Evolutionary conservation across 129 eudicot species (phyloP), one percentile per base, ranked within the genome.

Genomic region (Chrysanthemum makinoi): DNA sequence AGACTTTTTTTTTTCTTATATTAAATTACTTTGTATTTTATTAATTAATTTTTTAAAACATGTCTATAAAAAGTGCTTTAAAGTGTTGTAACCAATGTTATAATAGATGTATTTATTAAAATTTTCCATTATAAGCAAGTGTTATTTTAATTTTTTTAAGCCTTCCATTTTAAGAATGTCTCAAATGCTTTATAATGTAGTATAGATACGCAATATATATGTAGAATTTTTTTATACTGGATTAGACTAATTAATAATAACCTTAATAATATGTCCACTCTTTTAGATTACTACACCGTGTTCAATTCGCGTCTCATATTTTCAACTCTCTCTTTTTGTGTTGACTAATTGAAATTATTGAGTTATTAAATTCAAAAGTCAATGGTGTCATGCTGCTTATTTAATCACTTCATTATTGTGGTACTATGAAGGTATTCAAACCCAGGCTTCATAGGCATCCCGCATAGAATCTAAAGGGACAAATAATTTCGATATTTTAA

Each of bases 361-460:
- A 33, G n/a, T 62, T 13, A 28, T 33, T 62, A 6, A 28, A 3
- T 22, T 62, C 18, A 14, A 30, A 62, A 0, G 7, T 33, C 6
- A 30, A 2, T 33, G 49, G n/a, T 28, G 67, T 62, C 67, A 62
- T 62, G 1, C 20, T 62, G 28, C 16, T 59, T 59, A 22, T 22
- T 59, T 19, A 22, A 59, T 59, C 28, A 24, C 47, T 62, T 49
- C 4, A 62, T 62, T 30, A 62, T 62, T 62, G 67, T 62, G 1
- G 49, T 30, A 28, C 24, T 15, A 15, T 62, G 14, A 62, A 14
- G 5, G 1, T 62, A 13, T 44, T 62, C 66, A 62, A 5, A 48
- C 17, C 47, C 3, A 5, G n/a, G 16, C 48, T 20, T 43, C 66
- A 8, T 62, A 24, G 66, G 30, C 66, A 62, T 62, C 33, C 33